phyloP scores from a whole-genome alignment of 768 basidiomycete genomes.

The Auricularia heimuer region DNA sequence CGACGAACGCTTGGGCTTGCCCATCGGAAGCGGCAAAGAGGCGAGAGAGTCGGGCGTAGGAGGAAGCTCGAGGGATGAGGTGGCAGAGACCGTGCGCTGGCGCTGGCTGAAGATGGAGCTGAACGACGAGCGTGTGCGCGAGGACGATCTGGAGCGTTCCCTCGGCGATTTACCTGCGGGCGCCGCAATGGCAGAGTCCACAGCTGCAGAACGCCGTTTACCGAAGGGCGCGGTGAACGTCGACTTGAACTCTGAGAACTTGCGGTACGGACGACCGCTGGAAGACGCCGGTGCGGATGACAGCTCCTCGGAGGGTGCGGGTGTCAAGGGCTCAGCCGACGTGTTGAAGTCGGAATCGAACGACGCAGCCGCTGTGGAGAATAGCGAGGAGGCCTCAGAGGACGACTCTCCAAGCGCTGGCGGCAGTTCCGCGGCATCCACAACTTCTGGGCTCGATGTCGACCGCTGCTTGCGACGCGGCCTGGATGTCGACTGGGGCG shows the following conservation, averaged over 20 bases:
- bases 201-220: not conserved
- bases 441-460: not conserved
- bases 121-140: not conserved
- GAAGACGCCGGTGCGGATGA: not conserved
- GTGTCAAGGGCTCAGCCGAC: not conserved
- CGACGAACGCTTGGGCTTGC: too few relatives aligned
- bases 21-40: not conserved
- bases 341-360: not conserved
- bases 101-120: not conserved
- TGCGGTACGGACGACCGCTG: not conserved
- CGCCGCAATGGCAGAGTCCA: not conserved
- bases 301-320: not conserved
- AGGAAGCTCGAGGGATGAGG: not conserved
- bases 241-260: not conserved
- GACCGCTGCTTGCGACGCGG: not conserved
- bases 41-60: not conserved
- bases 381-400: not conserved
- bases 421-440: not conserved
- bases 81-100: not conserved
- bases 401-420: not conserved
- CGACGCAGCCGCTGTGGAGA: not conserved
- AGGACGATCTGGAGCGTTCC: not conserved
- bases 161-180: not conserved
- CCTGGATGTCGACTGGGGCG: not conserved
- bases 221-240: not conserved